Percentiles rank a stretch among this genome's conserved stretches.
Evolutionary conservation across 75 land plant species (phyloP).

Genomic region (Pinus tabuliformis): DNA sequence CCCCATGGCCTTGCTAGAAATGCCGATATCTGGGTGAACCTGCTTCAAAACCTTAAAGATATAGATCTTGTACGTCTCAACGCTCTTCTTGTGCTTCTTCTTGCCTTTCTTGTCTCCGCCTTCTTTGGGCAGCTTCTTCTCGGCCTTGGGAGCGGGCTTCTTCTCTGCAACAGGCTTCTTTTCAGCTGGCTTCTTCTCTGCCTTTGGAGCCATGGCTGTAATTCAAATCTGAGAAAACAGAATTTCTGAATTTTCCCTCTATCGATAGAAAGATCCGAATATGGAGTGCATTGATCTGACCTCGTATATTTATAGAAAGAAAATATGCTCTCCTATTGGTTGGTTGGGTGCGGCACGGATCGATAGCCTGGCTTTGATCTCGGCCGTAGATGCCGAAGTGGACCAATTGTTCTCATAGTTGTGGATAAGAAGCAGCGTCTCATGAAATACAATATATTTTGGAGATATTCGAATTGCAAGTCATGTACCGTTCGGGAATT

Average conservation of each 20-base stretch:
- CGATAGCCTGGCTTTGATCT: background rate
- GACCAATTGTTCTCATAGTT: too few relatives aligned
- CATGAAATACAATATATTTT: too few relatives aligned
- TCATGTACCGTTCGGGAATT: too few relatives aligned
- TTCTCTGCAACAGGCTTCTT: background rate
- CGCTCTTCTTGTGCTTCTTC: constrained; percentile 15
- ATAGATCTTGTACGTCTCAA: constrained; percentile 45
- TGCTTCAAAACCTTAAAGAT: constrained; percentile 57
- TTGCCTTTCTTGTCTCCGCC: background rate
- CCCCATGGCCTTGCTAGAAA: constrained; percentile 68
- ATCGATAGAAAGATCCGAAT: too few relatives aligned
- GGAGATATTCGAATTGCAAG: too few relatives aligned
- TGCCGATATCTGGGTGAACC: constrained; percentile 68
- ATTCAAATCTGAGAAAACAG: too few relatives aligned
- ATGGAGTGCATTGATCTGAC: too few relatives aligned
- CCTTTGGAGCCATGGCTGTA: background rate
- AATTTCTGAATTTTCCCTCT: too few relatives aligned
- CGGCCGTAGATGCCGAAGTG: too few relatives aligned
- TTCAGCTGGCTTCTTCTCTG: background rate
- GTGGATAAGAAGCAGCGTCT: too few relatives aligned
- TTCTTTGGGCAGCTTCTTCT: background rate
- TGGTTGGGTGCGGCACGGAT: background rate
- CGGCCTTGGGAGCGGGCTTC: background rate
- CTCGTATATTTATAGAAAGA: too few relatives aligned
- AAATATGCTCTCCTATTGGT: too few relatives aligned